Conservation (phyloP, 2,329 filamentous ascomycete genomes). For the Penicillium capsulatum region DNA sequence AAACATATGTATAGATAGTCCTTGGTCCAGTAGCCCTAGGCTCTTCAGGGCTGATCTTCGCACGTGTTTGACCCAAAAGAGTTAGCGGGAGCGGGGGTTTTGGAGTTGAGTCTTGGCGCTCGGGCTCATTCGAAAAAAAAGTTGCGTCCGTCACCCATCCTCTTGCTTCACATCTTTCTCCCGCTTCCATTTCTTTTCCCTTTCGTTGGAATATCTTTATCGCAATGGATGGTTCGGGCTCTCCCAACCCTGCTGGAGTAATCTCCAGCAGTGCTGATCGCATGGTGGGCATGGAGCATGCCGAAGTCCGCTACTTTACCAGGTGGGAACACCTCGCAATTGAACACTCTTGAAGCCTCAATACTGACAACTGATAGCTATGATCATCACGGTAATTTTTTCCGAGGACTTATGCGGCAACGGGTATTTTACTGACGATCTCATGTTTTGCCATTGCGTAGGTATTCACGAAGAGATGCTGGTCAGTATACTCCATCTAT, state of each 20-base stretch:
- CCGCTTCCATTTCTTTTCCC: conserved; percentile 6
- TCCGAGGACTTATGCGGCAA: conserved; percentile 15
- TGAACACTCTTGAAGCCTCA: not conserved
- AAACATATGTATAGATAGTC: too few species aligned
- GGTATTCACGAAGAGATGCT: conserved; percentile 98
- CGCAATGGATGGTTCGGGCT: conserved; percentile 32
- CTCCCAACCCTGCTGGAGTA: conserved; percentile 20
- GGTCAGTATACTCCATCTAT: conserved; percentile 55
- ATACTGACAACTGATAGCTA: conserved; percentile 58
- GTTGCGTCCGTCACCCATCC: conserved; percentile 11
- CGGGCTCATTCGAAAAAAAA: conserved; percentile 30
- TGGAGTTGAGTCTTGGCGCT: conserved; percentile 28
- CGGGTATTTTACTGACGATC: conserved; percentile 15
- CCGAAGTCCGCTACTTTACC: conserved; percentile 99
- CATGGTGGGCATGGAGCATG: conserved; percentile 69
- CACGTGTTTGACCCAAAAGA: conserved; percentile 24
- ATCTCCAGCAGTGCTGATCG: conserved; percentile 45
- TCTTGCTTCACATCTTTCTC: conserved; percentile 1
- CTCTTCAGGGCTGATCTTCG: conserved; percentile 14
- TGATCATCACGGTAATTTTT: conserved; percentile 83
- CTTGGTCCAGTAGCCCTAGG: conserved; percentile 27
- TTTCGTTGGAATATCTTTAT: conserved; percentile 8
- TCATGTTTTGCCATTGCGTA: conserved; percentile 42
- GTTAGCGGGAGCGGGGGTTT: conserved; percentile 24
- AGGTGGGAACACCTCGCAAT: conserved; percentile 55